A percentile compares a stretch with the other conserved stretches of the same genome.
These are phyloP conservation scores for Aegle marmelos DNA, from an alignment of 345 rosid genomes.

Conservation along the genomic window DNA sequence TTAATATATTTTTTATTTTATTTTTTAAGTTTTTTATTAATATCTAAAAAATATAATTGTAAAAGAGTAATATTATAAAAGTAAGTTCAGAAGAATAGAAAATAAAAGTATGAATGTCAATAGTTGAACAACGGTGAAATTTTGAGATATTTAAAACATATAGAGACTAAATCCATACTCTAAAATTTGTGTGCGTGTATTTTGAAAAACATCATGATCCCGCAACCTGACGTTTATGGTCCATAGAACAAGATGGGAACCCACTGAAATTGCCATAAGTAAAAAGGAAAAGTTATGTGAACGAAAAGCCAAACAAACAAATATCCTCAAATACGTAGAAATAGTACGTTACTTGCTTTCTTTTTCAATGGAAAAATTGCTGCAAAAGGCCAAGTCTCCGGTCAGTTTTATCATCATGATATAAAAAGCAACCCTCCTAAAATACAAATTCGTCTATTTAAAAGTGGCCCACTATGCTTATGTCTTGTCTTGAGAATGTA, in stretches of 20 bases:
- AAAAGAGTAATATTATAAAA: no score
- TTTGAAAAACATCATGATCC: slow-evolving; percentile 25
- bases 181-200: no score
- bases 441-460: slow-evolving; percentile 17
- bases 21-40: no score
- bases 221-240: slow-evolving; percentile 19
- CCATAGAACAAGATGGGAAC: background rate
- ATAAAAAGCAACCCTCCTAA: background rate
- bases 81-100: no score
- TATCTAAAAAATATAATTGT: no score
- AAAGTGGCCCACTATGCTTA: background rate
- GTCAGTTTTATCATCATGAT: slow-evolving; percentile 21
- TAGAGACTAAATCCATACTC: no score
- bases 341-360: background rate
- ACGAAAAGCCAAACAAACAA: slow-evolving; percentile 5
- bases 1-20: no score
- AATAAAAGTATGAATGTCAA: no score
- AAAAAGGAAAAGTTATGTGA: background rate
- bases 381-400: slow-evolving; percentile 39
- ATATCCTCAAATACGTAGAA: background rate
- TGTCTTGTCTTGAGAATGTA: no score
- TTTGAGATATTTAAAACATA: no score
- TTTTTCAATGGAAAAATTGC: slow-evolving; percentile 3
- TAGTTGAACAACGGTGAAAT: no score
- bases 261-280: slow-evolving; percentile 12